Evolutionary conservation across 495 filamentous ascomycete genomes (phyloP).

Genomic region (Penicillium silybi): DNA sequence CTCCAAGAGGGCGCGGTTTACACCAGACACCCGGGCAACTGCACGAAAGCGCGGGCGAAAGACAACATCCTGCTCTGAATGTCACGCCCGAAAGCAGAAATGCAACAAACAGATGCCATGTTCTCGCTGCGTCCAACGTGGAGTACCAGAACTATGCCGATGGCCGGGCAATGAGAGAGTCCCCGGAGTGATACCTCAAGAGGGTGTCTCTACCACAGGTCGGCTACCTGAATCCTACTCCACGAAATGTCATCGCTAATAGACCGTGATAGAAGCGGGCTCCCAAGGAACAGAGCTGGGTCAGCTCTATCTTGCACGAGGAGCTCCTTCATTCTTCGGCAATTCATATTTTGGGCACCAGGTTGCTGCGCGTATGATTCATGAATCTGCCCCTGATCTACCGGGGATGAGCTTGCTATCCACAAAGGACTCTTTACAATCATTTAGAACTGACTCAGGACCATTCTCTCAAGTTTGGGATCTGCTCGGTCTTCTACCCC

Average conservation of each 20-base stretch:
- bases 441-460: conserved; percentile 13
- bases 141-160: conserved; percentile 6
- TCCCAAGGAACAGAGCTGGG: conserved; percentile 5
- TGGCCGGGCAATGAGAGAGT: conserved; percentile 2
- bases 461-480: conserved; percentile 18
- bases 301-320: conserved; percentile 13
- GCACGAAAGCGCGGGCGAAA: conserved; percentile 9
- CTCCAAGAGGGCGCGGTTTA: background rate
- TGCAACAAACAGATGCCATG: conserved; percentile 11
- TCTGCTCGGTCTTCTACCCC: conserved; percentile 11
- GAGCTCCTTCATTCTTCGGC: conserved; percentile 14
- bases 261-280: no score
- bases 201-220: no score
- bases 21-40: background rate
- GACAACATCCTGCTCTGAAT: conserved; percentile 14
- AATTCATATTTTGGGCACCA: conserved; percentile 19
- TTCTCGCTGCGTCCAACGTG: conserved; percentile 11
- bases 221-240: no score
- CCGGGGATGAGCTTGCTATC: conserved; percentile 15
- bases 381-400: conserved; percentile 15
- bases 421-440: conserved; percentile 14
- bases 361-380: conserved; percentile 15
- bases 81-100: conserved; percentile 13
- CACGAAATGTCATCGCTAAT: no score
- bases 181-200: no score